phyloP scores from a whole-genome alignment of 345 rosid species.

The Isatis tinctoria region DNA sequence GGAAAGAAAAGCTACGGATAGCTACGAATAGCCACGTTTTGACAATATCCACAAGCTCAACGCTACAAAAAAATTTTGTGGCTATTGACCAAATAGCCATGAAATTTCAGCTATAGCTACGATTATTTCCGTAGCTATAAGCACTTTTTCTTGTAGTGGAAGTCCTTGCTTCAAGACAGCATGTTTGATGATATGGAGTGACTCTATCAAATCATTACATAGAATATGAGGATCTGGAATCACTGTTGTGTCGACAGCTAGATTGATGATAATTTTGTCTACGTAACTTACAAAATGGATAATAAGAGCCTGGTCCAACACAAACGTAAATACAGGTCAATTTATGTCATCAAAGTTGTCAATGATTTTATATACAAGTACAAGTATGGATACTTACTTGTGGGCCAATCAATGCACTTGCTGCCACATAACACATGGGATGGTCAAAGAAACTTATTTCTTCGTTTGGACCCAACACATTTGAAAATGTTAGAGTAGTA shows the following conservation, averaged over 20 bases:
- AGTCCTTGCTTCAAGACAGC: conserved; percentile 18
- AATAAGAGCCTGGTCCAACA: conserved; percentile 70
- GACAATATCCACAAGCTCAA: no score
- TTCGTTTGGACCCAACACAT: conserved; percentile 48
- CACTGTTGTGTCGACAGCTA: conserved; percentile 60
- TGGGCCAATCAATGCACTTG: conserved; percentile 48
- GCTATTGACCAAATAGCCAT: no score
- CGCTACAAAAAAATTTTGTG: no score
- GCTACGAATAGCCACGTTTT: no score
- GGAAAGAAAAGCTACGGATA: no score
- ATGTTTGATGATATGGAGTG: conserved; percentile 43
- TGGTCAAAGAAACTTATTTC: conserved; percentile 56
- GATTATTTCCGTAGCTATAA: no score
- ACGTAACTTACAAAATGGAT: conserved; percentile 66
- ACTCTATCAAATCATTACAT: conserved; percentile 48
- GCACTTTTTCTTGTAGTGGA: no score
- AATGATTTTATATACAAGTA: background rate
- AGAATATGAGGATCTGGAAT: conserved; percentile 63
- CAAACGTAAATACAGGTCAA: conserved; percentile 2
- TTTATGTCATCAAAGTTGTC: background rate
- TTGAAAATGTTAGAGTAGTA: conserved; percentile 52
- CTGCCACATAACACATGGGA: conserved; percentile 47
- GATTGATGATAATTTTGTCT: conserved; percentile 52
- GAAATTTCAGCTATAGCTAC: no score
- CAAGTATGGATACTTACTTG: conserved; percentile 36